A percentile compares a stretch with the other conserved stretches of the same genome.
These are phyloP conservation scores for Arabidopsis suecica DNA, from an alignment of 345 rosid genomes.

Conservation along the genomic window DNA sequence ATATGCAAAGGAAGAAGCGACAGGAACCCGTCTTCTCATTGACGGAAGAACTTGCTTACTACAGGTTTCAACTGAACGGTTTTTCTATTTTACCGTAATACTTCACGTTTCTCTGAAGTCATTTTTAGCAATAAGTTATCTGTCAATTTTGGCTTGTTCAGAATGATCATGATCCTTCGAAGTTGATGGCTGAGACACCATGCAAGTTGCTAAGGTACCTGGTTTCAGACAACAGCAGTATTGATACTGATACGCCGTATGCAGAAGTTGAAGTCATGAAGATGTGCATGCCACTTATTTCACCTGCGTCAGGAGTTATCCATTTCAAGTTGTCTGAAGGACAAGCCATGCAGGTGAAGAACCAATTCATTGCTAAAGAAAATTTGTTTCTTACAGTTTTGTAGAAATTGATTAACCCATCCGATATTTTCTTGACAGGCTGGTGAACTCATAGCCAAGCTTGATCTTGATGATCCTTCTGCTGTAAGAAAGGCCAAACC, in stretches of 20 bases:
- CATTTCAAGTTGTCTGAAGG: slow-evolving; percentile 90
- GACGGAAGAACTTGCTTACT: slow-evolving; percentile 98
- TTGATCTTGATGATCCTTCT: slow-evolving; percentile 96
- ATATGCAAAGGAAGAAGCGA: slow-evolving; percentile 99
- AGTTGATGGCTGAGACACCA: slow-evolving; percentile 92
- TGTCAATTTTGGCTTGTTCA: slow-evolving; percentile 43
- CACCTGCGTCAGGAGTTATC: slow-evolving; percentile 91
- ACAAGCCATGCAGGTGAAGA: slow-evolving; percentile 92
- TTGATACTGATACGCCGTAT: slow-evolving; percentile 90
- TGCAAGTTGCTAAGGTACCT: slow-evolving; percentile 94
- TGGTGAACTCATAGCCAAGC: slow-evolving; percentile 95
- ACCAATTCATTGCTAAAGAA: slow-evolving; percentile 9
- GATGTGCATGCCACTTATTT: slow-evolving; percentile 99
- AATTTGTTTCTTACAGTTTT: slow-evolving; percentile 5
- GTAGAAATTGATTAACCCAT: slow-evolving; percentile 9
- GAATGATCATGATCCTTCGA: slow-evolving; percentile 99
- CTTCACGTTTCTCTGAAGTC: neutral
- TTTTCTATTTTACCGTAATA: slow-evolving; percentile 11
- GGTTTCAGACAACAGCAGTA: slow-evolving; percentile 83
- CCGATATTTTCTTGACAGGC: slow-evolving; percentile 59
- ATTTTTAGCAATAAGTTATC: slow-evolving; percentile 10
- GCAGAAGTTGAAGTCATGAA: slow-evolving; percentile 99
- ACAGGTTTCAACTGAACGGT: slow-evolving; percentile 56
- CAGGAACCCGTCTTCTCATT: slow-evolving; percentile 97
- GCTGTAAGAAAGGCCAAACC: slow-evolving; percentile 97